Conservation (phyloP, 306 rosid genomes). For the Cucumis cinereus region DNA sequence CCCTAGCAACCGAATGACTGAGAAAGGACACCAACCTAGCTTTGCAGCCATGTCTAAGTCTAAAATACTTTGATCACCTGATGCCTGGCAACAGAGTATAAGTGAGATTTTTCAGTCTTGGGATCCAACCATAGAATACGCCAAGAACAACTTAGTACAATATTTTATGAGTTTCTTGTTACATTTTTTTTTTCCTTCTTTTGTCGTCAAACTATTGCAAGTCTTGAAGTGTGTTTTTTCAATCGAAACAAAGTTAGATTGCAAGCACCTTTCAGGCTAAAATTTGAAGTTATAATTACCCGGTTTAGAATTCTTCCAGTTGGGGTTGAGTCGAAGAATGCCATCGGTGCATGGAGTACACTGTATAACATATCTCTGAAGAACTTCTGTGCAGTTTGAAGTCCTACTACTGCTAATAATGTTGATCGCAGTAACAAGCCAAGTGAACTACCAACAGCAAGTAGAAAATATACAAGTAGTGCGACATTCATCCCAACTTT, state of each 20-base stretch:
- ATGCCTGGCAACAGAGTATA: background rate
- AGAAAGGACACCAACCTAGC: slow-evolving; percentile 8
- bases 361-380: slow-evolving; percentile 63
- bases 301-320: slow-evolving; percentile 87
- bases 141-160: background rate
- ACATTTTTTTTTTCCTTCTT: background rate
- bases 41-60: slow-evolving; percentile 3
- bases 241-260: background rate
- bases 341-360: slow-evolving; percentile 68
- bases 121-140: background rate
- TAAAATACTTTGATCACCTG: slow-evolving; percentile 10
- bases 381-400: slow-evolving; percentile 60
- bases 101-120: background rate
- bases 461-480: slow-evolving; percentile 45
- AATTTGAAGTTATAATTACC: slow-evolving; percentile 24
- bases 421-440: slow-evolving; percentile 48
- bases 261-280: background rate
- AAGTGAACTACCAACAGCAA: slow-evolving; percentile 60
- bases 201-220: background rate
- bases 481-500: slow-evolving; percentile 36
- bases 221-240: background rate
- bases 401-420: slow-evolving; percentile 52
- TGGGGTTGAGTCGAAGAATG: slow-evolving; percentile 92
- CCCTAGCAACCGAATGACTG: slow-evolving; percentile 5
- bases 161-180: background rate